Base-by-base conservation (phyloP, 1,284 basidiomycete genomes). In the Malassezia japonica region DNA sequence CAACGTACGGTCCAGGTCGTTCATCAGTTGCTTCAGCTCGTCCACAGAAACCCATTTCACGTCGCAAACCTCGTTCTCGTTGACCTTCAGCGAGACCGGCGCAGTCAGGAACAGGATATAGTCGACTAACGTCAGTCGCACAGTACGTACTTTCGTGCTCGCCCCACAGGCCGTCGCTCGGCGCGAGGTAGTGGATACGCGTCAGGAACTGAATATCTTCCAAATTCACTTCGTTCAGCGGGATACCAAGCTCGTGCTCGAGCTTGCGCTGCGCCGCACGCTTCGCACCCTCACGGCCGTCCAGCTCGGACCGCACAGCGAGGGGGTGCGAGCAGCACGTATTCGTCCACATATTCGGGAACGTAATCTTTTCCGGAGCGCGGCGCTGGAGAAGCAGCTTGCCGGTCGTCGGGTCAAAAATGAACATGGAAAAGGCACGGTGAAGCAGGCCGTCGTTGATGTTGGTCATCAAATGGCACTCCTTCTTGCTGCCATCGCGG, bases 271-370 rank as follows among this genome's bases (percentile, higher is more conserved):
- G 85, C 4, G 91, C 92, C 23, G 94, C 94, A 21, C 83, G 77
- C 47, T 84, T 81, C 18, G 94, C 91, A 50, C 78, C 78, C 76
- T 83, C 79, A 66, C 79, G 73, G 39, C 70, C 71, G 31, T 75
- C 72, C 50, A 91, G 86, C 76, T 98, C 94, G 60, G 86, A 83
- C 57, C 74, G 74, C 61, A 78, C 77, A 36, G 76, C 76, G 48
- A 99, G 78, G 15, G 94, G 94, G 71, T 98, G 94, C 27, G 88
- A 94, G 77, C 94, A 98, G 75, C 94, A 99, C 3, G 94, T 98
- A 76, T 99, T 99, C 34, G 94, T 99, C 94, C 94, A 99, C 88
- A 96, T 91, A 72, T 87, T 82, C 1, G 94, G 94, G 78, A 99
- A 99, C 2, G 94, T 99, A 72, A 99, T 99, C 79, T 99, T 99